Evolutionary conservation across 352 stramenopile species (phyloP).

Genomic region (Pythium biforme): DNA sequence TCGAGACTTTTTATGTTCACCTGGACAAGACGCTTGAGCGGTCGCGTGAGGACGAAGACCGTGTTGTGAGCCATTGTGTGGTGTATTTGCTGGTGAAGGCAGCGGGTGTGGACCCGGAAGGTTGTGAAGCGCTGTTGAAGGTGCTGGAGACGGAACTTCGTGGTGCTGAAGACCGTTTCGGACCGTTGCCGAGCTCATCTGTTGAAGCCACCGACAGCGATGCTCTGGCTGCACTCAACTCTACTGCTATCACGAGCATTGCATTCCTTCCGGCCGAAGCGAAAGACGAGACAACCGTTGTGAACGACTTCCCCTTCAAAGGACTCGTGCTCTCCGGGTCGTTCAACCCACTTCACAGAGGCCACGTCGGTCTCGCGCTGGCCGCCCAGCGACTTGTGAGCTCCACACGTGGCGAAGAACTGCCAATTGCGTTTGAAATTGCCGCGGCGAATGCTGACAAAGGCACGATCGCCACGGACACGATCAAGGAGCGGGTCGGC

Average conservation of each 20-base stretch:
- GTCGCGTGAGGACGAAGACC: slow-evolving; percentile 61
- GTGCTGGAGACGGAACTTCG: slow-evolving; percentile 32
- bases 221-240: slow-evolving; percentile 14
- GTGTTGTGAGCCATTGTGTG: slow-evolving; percentile 65
- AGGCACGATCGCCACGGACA: slow-evolving; percentile 44
- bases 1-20: slow-evolving; percentile 58
- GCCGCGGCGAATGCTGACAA: slow-evolving; percentile 82
- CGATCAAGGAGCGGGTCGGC: slow-evolving; percentile 39
- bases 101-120: slow-evolving; percentile 33
- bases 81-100: slow-evolving; percentile 64
- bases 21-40: slow-evolving; percentile 62
- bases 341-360: slow-evolving; percentile 83
- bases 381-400: slow-evolving; percentile 47
- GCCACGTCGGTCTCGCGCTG: slow-evolving; percentile 59
- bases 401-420: slow-evolving; percentile 24
- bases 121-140: slow-evolving; percentile 31
- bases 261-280: slow-evolving; percentile 41
- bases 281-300: slow-evolving; percentile 10
- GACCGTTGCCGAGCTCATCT: neutral
- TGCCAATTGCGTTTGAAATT: slow-evolving; percentile 73
- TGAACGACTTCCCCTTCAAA: slow-evolving; percentile 45
- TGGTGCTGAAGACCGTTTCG: slow-evolving; percentile 28
- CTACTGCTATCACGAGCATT: slow-evolving; percentile 33
- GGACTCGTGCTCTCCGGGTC: slow-evolving; percentile 72
- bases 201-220: slow-evolving; percentile 21